Evolutionary conservation across 768 basidiomycete genomes (phyloP), one percentile per base, ranked within the genome.

Genomic region (Tulasnella sp.): DNA sequence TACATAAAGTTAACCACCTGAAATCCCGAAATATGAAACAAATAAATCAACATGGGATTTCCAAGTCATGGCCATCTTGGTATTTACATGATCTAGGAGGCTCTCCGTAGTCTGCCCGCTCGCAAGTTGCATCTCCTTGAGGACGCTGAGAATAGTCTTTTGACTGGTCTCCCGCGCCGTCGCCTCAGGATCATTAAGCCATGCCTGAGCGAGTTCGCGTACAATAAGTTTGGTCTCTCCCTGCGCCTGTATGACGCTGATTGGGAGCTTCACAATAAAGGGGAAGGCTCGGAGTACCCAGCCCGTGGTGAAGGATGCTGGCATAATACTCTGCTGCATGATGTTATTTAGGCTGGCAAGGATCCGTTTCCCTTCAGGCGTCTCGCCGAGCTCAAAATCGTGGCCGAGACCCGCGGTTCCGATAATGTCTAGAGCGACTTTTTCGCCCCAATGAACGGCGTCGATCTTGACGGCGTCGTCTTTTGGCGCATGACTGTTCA

Each of bases 401-500:
- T 75, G 71, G 21, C 71, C 73, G 53, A 75, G 74, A 1, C 59
- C 74, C 50, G 74, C 72, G 48, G 69, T 67, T 2, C 68, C 67
- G 49, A 68, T 68, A 57, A 70, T 66, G 58, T 67, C 67, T 27
- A 70, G 63, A 53, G 64, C 62, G n/a, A 60, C 56, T n/a, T 53
- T 43, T 21, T 52, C 53, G 30, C 44, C 48, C 58, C 57, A 65
- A 17, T 64, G 60, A 30, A 64, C 60, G 45, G 62, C 54, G 45
- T 65, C 60, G 29, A 63, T 43, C 17, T 19, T 19, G 2, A 53
- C 57, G 17, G 27, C n/a, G 8, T 30, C 19, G 38, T 53, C 51
- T 45, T 46, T 49, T n/a, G 31, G 25, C 15, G 41, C 29, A 5
- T 17, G 19, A 10, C 46, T 11, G 24, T 61, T 43, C 29, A 45